A percentile compares a stretch with the other conserved stretches of the same genome.
Evolutionary conservation across 1,284 basidiomycete species (phyloP).

Genomic region (Cryptococcus jaspeensis): DNA sequence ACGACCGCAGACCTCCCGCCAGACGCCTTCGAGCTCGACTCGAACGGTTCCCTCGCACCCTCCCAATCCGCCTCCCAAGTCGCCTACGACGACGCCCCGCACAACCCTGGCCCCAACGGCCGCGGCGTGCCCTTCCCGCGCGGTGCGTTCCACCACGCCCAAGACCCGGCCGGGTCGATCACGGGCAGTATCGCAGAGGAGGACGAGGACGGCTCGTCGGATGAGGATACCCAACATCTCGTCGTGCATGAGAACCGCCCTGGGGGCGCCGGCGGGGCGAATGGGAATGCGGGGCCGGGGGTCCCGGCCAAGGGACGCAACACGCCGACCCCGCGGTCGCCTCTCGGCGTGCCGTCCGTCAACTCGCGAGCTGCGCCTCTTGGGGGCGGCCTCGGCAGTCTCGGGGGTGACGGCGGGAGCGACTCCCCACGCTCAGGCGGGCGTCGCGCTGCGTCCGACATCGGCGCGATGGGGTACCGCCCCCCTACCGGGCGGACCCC

Average conservation of each 20-base stretch:
- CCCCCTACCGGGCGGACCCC: slow-evolving; percentile 28
- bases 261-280: slow-evolving; percentile 8
- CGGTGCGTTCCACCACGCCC: not conserved
- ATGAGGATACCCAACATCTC: slow-evolving; percentile 30
- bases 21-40: slow-evolving; percentile 50
- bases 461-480: slow-evolving; percentile 37
- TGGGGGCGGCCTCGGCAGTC: no score
- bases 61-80: slow-evolving; percentile 52
- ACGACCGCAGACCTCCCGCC: slow-evolving; percentile 27
- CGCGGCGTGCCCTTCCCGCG: slow-evolving; percentile 20
- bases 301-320: slow-evolving; percentile 1
- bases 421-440: slow-evolving; percentile 20
- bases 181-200: slow-evolving; percentile 49
- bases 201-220: slow-evolving; percentile 46
- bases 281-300: not conserved
- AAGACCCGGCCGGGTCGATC: slow-evolving; percentile 36
- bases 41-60: slow-evolving; percentile 51
- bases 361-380: slow-evolving; percentile 24
- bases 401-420: slow-evolving; percentile 19
- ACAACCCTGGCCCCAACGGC: slow-evolving; percentile 5
- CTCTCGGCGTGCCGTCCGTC: slow-evolving; percentile 38
- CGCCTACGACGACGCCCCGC: slow-evolving; percentile 38
- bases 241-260: slow-evolving; percentile 49
- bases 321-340: slow-evolving; percentile 22
- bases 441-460: slow-evolving; percentile 40